Conservation (phyloP, 2,329 filamentous ascomycete genomes). For the Fusarium drepaniforme region DNA sequence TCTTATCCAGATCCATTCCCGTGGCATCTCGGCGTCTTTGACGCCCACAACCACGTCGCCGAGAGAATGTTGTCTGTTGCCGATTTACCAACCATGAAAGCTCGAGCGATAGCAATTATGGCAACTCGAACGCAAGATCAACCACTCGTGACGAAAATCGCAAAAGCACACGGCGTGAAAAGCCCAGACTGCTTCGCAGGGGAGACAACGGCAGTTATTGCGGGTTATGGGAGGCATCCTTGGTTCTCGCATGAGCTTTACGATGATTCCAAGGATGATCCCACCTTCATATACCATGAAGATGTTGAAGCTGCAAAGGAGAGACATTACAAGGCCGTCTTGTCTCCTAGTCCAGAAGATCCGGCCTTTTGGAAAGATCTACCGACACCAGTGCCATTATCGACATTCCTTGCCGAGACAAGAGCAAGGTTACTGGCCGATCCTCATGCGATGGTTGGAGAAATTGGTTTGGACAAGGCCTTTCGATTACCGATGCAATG, state of each 20-base stretch:
- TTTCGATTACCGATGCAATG: slow-evolving; percentile 76
- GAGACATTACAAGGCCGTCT: slow-evolving; percentile 31
- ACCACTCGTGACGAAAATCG: slow-evolving; percentile 17
- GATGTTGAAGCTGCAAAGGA: slow-evolving; percentile 24
- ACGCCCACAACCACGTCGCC: slow-evolving; percentile 43
- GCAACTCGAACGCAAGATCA: slow-evolving; percentile 43
- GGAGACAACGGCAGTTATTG: slow-evolving; percentile 19
- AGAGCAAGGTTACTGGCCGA: slow-evolving; percentile 65
- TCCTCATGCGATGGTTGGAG: slow-evolving; percentile 75
- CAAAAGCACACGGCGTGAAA: slow-evolving; percentile 5
- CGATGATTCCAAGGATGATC: slow-evolving; percentile 11
- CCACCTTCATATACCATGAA: slow-evolving; percentile 1
- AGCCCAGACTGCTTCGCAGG: background rate
- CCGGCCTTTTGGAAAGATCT: slow-evolving; percentile 52
- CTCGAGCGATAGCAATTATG: slow-evolving; percentile 33
- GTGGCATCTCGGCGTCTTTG: slow-evolving; percentile 48
- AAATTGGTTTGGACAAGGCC: slow-evolving; percentile 79
- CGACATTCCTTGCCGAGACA: slow-evolving; percentile 66
- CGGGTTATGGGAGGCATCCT: slow-evolving; percentile 40
- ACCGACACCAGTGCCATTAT: slow-evolving; percentile 69
- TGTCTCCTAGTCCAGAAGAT: slow-evolving; percentile 29
- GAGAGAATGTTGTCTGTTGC: slow-evolving; percentile 22
- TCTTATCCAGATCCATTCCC: slow-evolving; percentile 31
- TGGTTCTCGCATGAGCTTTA: slow-evolving; percentile 43
- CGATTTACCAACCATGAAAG: slow-evolving; percentile 22